A percentile compares a stretch with the other conserved stretches of the same genome.
These are phyloP conservation scores for Thelephora aurantiotincta DNA, from an alignment of 768 basidiomycete species.

Conservation along the genomic window DNA sequence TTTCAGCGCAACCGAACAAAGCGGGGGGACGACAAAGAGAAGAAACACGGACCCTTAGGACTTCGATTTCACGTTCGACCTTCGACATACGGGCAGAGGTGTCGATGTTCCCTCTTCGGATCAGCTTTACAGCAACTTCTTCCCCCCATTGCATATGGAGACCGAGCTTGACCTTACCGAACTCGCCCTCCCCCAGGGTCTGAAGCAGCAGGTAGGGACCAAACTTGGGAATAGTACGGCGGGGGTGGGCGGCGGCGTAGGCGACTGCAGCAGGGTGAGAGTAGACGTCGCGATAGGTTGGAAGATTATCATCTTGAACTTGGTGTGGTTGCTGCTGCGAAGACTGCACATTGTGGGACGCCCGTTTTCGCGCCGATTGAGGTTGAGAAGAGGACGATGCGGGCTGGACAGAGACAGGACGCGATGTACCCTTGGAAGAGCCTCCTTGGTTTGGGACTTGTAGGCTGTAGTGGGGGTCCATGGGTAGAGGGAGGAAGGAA, in stretches of 20 bases:
- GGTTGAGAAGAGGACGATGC: constrained; percentile 23
- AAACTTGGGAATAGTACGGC: constrained; percentile 83
- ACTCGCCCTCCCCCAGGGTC: constrained; percentile 96
- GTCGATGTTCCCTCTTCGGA: constrained; percentile 85
- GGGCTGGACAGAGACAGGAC: constrained; percentile 52
- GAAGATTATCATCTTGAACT: constrained; percentile 4
- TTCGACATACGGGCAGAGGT: constrained; percentile 79
- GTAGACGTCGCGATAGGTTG: constrained; percentile 59
- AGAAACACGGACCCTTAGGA: constrained; percentile 59
- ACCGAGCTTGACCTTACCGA: constrained; percentile 98
- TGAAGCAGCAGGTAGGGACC: constrained; percentile 93
- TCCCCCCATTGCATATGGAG: constrained; percentile 88
- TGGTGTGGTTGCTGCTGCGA: constrained; percentile 32
- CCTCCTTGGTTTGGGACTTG: constrained; percentile 33
- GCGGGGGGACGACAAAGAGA: constrained; percentile 7
- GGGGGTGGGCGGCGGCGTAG: constrained; percentile 71
- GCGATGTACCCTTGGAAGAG: constrained; percentile 26
- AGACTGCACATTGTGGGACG: constrained; percentile 59
- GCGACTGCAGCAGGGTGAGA: constrained; percentile 75
- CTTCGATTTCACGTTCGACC: constrained; percentile 96
- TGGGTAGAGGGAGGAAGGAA: constrained; percentile 4
- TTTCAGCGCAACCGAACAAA: constrained; percentile 1
- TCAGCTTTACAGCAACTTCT: constrained; percentile 97
- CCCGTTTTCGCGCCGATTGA: constrained; percentile 39
- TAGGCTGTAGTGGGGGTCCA: constrained; percentile 20